Evolutionary conservation across 2,329 filamentous ascomycete species (phyloP), one percentile per base, ranked within the genome.

Genomic region (Clonostachys sp.): DNA sequence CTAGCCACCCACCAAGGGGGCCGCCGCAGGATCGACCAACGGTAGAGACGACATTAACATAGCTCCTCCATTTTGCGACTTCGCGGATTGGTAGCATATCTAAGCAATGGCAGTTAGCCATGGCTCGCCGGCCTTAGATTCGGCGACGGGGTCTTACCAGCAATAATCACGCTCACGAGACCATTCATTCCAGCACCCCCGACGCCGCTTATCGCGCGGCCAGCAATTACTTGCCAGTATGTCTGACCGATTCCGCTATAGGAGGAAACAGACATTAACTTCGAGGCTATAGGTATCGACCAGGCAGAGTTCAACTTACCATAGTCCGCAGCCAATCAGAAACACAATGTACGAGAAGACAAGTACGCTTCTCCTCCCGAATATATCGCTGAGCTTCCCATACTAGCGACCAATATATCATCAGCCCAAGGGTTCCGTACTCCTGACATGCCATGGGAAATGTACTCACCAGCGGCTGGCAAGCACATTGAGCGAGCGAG

Each of bases 381-480:
- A 57, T n/a, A 58, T 56, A 35, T 58, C 55, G 36, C 55, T 58
- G 9, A 58, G 40, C 45, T 57, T 55, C 5, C 55, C 56, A 16
- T 51, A 56, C 56, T 58, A 42, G 7, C 33, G 16, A 12, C 18
- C 12, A 16, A 12, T 12, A n/a, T 13, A 34, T 50, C 12, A 48
- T 34, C 35, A 14, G 14, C 14, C 3, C 7, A 8, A 24, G 17
- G 17, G 24, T 30, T 5, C 24, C 24, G 24, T 30, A 30, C 9
- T 30, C 10, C 24, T 30, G 24, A 30, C 24, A 8, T 10, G 24
- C 24, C 9, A 30, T 30, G 24, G 14, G 14, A n/a, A 20, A 5
- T 17, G 36, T 18, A 42, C 34, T 24, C 20, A 47, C 53, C 33
- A 49, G 49, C 18, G 53, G 51, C 42, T 60, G 58, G 2, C 51